Evolutionary conservation across 192 early-diverging fungal genomes (phyloP).

Genomic region (Coemansia sp.): DNA sequence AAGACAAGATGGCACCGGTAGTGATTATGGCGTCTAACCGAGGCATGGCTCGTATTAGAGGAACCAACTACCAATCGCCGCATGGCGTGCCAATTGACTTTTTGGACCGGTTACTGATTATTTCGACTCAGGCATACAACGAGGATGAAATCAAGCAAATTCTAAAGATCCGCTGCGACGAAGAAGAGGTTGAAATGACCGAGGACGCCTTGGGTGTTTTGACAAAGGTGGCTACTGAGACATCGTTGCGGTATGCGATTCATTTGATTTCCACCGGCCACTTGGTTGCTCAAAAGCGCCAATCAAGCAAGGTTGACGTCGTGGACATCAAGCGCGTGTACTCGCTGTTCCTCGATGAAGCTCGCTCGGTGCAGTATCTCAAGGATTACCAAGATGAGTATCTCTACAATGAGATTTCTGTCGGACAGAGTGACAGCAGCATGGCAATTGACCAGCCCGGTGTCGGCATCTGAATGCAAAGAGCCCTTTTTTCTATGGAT

Average conservation of each 20-base stretch:
- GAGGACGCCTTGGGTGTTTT: conserved; percentile 82
- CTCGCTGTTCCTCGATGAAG: conserved; percentile 92
- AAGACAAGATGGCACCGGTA: conserved; percentile 93
- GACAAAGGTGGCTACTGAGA: conserved; percentile 88
- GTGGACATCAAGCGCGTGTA: conserved; percentile 94
- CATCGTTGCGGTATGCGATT: conserved; percentile 91
- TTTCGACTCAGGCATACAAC: conserved; percentile 86
- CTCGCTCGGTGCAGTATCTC: conserved; percentile 92
- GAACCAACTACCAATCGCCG: conserved; percentile 93
- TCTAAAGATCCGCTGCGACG: conserved; percentile 84
- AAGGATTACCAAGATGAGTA: conserved; percentile 93
- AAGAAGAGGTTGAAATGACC: conserved; percentile 91
- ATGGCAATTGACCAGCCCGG: conserved; percentile 37
- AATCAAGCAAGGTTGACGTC: conserved; percentile 87
- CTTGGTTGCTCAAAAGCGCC: conserved; percentile 84
- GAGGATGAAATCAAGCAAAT: conserved; percentile 85
- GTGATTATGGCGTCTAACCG: conserved; percentile 99
- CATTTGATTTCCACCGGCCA: conserved; percentile 95
- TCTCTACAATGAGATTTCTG: conserved; percentile 72
- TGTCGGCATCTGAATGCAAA: too few relatives aligned
- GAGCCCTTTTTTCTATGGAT: too few relatives aligned
- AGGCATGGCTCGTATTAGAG: conserved; percentile 91
- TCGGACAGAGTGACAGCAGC: conserved; percentile 11
- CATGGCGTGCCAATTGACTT: conserved; percentile 98
- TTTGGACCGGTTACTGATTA: conserved; percentile 91